phyloP scores from a whole-genome alignment of 306 rosid genomes.

The Adenanthera pavonina region DNA sequence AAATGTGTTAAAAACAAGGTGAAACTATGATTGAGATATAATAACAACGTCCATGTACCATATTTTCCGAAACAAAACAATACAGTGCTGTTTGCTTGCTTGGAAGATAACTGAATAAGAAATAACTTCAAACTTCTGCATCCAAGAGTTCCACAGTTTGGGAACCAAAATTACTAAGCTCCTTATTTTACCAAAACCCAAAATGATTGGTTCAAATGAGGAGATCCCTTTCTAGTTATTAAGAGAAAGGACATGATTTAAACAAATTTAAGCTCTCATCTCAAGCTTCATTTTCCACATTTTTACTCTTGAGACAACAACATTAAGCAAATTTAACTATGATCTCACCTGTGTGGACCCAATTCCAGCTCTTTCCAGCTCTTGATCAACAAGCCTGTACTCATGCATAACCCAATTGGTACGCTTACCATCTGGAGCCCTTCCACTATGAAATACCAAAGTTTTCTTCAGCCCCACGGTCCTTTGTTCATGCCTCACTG shows the following conservation, averaged over 20 bases:
- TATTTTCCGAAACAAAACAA: conserved; percentile 23
- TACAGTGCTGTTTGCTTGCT: conserved; percentile 23
- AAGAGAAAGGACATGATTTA: conserved; percentile 34
- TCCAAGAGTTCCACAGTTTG: conserved; percentile 40
- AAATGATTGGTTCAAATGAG: conserved; percentile 34
- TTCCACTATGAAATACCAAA: conserved; percentile 92
- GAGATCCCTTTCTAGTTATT: conserved; percentile 22
- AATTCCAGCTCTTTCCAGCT: conserved; percentile 63
- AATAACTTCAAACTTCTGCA: conserved; percentile 50
- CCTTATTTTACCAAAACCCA: conserved; percentile 34
- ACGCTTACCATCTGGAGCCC: conserved; percentile 93
- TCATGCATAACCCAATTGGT: conserved; percentile 99
- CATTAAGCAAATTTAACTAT: conserved; percentile 34
- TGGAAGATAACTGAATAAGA: conserved; percentile 19
- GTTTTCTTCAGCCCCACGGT: conserved; percentile 91
- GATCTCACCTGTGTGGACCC: conserved; percentile 81
- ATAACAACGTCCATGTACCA: conserved; percentile 47
- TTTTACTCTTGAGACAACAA: neutral
- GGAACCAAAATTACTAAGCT: conserved; percentile 44
- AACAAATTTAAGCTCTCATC: conserved; percentile 27
- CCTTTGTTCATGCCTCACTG: conserved; percentile 68
- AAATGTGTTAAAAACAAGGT: conserved; percentile 40
- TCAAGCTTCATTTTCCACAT: conserved; percentile 46
- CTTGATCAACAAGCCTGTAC: conserved; percentile 89
- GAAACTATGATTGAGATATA: conserved; percentile 35